Evolutionary conservation across 2,329 filamentous ascomycete species (phyloP).

Genomic region (Dendryphion nanum): DNA sequence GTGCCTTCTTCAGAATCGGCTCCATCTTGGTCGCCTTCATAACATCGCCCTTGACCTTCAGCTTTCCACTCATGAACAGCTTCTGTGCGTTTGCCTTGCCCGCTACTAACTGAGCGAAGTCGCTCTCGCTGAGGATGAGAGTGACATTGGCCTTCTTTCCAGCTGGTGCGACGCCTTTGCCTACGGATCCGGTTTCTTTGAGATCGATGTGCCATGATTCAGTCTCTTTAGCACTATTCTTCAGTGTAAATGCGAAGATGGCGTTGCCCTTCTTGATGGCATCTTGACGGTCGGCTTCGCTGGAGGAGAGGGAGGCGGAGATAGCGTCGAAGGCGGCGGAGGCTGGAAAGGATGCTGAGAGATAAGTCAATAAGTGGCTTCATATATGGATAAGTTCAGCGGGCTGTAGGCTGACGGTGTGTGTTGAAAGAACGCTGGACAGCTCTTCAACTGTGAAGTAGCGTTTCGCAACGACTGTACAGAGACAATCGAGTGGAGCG

Average conservation of each 20-base stretch:
- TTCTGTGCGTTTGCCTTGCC: conserved; percentile 94
- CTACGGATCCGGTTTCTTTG: conserved; percentile 82
- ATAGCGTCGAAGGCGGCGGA: conserved; percentile 91
- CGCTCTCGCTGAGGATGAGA: conserved; percentile 77
- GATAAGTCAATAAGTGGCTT: neutral
- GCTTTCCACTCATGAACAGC: conserved; percentile 96
- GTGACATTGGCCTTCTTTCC: conserved; percentile 86
- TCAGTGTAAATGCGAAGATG: conserved; percentile 87
- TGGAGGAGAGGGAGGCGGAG: conserved; percentile 65
- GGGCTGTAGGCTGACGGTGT: too few species aligned
- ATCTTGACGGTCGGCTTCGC: conserved; percentile 74
- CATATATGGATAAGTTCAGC: neutral
- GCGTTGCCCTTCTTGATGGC: conserved; percentile 86
- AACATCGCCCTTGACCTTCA: conserved; percentile 96
- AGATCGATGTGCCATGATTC: conserved; percentile 94
- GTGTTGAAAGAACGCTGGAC: too few species aligned
- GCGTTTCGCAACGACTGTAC: too few species aligned
- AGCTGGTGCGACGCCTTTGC: conserved; percentile 65
- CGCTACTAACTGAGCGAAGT: conserved; percentile 78
- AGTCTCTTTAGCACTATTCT: conserved; percentile 77
- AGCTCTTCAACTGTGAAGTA: too few species aligned
- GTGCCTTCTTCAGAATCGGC: conserved; percentile 59
- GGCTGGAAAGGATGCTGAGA: conserved; percentile 69
- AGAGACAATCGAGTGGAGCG: too few species aligned
- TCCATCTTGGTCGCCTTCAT: conserved; percentile 99